Evolutionary conservation across 2,329 filamentous ascomycete species (phyloP).

Genomic region (Beauveria australis): DNA sequence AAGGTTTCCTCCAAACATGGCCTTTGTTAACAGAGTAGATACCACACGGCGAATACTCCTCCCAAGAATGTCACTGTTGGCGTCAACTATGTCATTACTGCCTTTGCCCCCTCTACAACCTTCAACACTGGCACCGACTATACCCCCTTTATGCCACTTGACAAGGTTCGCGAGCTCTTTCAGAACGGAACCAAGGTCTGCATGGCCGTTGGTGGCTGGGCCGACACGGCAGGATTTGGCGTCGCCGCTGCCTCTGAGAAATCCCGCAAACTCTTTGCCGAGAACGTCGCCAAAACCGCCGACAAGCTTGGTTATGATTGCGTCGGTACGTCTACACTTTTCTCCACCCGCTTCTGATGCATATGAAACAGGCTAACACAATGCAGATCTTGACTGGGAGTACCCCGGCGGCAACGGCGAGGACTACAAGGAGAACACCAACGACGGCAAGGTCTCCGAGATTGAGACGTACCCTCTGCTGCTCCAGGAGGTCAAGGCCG

Average conservation of each 20-base stretch:
- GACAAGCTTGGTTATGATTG: conserved; percentile 51
- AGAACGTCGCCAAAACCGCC: conserved; percentile 48
- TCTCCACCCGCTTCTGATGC: not conserved
- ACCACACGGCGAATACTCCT: conserved; percentile 30
- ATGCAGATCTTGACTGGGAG: conserved; percentile 60
- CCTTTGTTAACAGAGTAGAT: conserved; percentile 22
- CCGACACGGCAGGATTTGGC: conserved; percentile 49
- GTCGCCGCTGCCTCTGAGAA: conserved; percentile 37
- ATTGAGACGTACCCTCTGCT: conserved; percentile 55
- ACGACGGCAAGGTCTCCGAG: conserved; percentile 49
- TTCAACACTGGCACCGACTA: conserved; percentile 40
- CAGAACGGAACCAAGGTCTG: conserved; percentile 47
- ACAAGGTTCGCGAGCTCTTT: conserved; percentile 44
- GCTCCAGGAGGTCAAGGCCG: conserved; percentile 47
- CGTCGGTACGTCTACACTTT: conserved; percentile 30
- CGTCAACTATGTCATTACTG: conserved; percentile 47
- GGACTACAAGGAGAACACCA: conserved; percentile 57
- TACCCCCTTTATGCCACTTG: conserved; percentile 45
- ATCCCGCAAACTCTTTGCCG: conserved; percentile 44
- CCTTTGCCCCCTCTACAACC: conserved; percentile 41
- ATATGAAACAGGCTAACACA: conserved; percentile 3
- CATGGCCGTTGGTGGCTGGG: conserved; percentile 60
- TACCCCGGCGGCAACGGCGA: conserved; percentile 56
- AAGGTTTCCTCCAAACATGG: too few species aligned
- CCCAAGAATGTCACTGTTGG: conserved; percentile 29